Base-by-base conservation (phyloP, 495 filamentous ascomycete genomes). In the Hypomontagnella submonticulosa region DNA sequence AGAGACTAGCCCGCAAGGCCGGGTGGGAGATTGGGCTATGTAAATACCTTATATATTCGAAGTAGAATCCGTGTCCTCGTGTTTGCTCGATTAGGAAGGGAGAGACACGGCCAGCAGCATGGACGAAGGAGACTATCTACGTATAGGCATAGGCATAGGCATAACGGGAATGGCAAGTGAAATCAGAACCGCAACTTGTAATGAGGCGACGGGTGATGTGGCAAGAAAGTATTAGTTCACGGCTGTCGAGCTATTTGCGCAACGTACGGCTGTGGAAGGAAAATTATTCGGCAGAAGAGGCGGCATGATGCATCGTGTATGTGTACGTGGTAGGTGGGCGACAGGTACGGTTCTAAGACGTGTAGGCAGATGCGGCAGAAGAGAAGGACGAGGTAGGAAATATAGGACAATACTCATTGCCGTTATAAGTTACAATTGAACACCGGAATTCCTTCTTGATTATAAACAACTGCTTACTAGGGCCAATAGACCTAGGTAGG, bases 251-350 rank as follows among this genome's bases (percentile, higher is more conserved):
- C 72, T 79, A 75, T 78, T 79, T 77, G 74, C 78, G 73, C 77
- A 72, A 75, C 73, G 69, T 63, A 75, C 71, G 69, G 68, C 69
- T 72, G 71, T 70, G 63, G 46, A 66, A 67, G 71, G 66, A 60
- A 66, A 70, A 76, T 75, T 77, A 78, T 68, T 73, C 66, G 72
- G 66, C 63, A 70, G 61, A 70, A 62, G 57, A 60, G 59, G 61
- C 79, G 79, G 79, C 75, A 76, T 71, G 53, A 68, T 80, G 79
- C 79, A 81, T 79, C 70, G 70, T 77, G 71, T 69, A 62, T 59
- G 71, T 69, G 60, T 69, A 60, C 55, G 69, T 66, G 66, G 67
- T 57, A 52, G 57, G 67, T 54, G 53, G 57, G 46, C 48, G 62
- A 60, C 36, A 57, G 57, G 56, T 57, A 34, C 52, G 41, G 56